These are phyloP conservation scores for Leishmania braziliensis DNA, from an alignment of 208 protist genomes.

Conservation along the genomic window DNA sequence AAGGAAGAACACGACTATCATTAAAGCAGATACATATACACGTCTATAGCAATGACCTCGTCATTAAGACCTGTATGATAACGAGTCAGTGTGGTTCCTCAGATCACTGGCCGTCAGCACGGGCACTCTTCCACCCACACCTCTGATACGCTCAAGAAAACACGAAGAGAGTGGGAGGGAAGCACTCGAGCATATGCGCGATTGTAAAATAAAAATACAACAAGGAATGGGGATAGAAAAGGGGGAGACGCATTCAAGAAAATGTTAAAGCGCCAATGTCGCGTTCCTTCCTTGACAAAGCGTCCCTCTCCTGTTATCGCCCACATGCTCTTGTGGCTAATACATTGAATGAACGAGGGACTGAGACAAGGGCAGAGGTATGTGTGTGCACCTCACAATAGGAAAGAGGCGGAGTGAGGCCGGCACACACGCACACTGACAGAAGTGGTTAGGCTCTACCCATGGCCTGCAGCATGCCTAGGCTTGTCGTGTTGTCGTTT, in stretches of 20 bases:
- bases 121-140: not conserved
- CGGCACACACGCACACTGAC: not conserved
- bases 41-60: not conserved
- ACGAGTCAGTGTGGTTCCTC: not conserved
- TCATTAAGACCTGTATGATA: not conserved
- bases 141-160: not conserved
- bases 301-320: not conserved
- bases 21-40: constrained; percentile 7
- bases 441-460: constrained; percentile 52
- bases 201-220: not conserved
- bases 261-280: not conserved
- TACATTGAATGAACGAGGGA: not conserved
- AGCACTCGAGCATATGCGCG: not conserved
- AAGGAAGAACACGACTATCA: not conserved
- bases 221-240: not conserved
- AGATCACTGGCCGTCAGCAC: not conserved
- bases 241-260: not conserved
- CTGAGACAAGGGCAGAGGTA: not conserved
- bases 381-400: constrained; percentile 7
- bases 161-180: not conserved
- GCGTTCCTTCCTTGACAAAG: not conserved
- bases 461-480: constrained; percentile 88
- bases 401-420: not conserved
- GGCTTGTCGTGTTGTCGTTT: constrained; percentile 86
- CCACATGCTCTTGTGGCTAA: not conserved